Evolutionary conservation across 495 filamentous ascomycete species (phyloP), one percentile per base, ranked within the genome.

Genomic region (Cenococcum geophilum): DNA sequence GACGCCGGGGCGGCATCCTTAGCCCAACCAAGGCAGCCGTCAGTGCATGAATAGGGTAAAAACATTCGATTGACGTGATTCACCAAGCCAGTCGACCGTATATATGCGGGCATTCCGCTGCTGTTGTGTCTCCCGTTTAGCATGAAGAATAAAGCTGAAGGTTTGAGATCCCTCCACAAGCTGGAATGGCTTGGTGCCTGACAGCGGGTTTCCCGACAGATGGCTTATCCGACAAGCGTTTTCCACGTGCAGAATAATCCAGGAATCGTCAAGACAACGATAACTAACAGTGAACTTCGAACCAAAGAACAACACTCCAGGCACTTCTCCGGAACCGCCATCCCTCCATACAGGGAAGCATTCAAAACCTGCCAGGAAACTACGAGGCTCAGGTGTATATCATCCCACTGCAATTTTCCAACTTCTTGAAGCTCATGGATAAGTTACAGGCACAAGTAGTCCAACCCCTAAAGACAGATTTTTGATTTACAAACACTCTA

Each of bases 31-130:
- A 32, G 49, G 18, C 6, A 25, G 25, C 0, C 20, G 21, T 9
- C 49, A 6, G 49, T 23, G 49, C 49, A 27, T 52, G 9, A 6
- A 52, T 16, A 12, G 21, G 49, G 49, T 23, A 52, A 52, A 52
- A 52, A 16, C 40, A 45, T 45, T 45, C 4, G 18, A 4, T 45
- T 45, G 40, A 18, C 40, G 14, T 14, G 12, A 45, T 14, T 10
- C 40, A 45, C 3, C 23, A 52, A 27, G 25, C 49, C 49, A 23
- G 23, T 23, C 18, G 9, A 10, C 18, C 18, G 25, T 52, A 52
- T 52, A 52, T 23, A 16, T 27, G 20, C 49, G 49, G 49, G 49
- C 49, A 16, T 52, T 23, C 49, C 48, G 49, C 49, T 52, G 49
- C 49, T 52, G 49, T 52, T 32, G 49, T 52, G 49, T n/a, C 49